phyloP scores from a whole-genome alignment of 768 basidiomycete genomes.

The Calocybe cyanea region DNA sequence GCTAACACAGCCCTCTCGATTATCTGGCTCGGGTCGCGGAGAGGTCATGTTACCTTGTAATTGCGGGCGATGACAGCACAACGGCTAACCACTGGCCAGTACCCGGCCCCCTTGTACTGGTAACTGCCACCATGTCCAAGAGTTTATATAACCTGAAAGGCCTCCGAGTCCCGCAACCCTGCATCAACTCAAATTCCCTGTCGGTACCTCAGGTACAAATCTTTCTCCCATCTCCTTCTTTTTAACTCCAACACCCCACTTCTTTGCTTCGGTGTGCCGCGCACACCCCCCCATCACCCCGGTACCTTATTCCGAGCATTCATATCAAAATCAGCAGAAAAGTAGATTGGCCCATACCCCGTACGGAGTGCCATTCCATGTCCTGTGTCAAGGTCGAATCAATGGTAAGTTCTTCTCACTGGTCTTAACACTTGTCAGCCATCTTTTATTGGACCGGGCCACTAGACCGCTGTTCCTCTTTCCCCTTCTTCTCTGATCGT shows the following conservation, averaged over 20 bases:
- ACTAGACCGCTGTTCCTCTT: no score
- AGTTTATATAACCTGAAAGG: no score
- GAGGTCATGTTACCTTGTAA: slow-evolving; percentile 12
- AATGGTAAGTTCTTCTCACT: slow-evolving; percentile 26
- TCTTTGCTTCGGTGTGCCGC: slow-evolving; percentile 11
- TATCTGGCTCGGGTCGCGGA: slow-evolving; percentile 4
- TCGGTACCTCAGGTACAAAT: not conserved
- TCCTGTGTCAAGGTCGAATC: slow-evolving; percentile 30
- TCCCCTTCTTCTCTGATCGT: no score
- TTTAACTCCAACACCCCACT: not conserved
- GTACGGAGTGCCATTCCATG: slow-evolving; percentile 21
- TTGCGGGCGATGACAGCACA: slow-evolving; percentile 1
- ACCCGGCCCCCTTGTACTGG: no score
- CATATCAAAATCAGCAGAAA: slow-evolving; percentile 8
- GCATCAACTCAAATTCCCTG: no score
- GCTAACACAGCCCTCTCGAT: not conserved
- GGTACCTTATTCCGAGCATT: slow-evolving; percentile 18
- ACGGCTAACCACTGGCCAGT: slow-evolving; percentile 4
- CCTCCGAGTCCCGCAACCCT: no score
- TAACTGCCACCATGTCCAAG: no score
- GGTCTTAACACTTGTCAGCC: slow-evolving; percentile 6
- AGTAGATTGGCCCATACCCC: not conserved
- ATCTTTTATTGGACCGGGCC: no score
- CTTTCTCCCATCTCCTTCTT: not conserved
- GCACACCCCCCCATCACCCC: slow-evolving; percentile 12